Percentiles rank a stretch among this genome's conserved stretches.
These are phyloP conservation scores for Suillus ampliporus DNA, from an alignment of 768 basidiomycete species.

Conservation along the genomic window DNA sequence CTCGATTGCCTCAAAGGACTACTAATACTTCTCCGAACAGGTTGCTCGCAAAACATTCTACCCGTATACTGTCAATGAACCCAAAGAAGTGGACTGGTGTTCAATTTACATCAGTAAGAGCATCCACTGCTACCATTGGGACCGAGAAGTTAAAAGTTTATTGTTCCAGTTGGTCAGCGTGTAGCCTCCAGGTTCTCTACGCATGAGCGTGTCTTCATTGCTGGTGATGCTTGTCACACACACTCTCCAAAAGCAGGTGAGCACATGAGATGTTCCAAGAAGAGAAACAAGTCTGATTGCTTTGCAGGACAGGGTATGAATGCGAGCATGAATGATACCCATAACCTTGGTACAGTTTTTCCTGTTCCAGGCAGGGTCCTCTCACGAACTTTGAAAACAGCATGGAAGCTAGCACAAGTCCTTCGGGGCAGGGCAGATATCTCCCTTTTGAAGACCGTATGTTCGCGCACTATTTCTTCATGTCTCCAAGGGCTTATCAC, in stretches of 20 bases:
- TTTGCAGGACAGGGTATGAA: slow-evolving; percentile 76
- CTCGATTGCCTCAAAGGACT: not conserved
- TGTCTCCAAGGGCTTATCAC: not conserved
- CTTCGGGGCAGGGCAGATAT: slow-evolving; percentile 46
- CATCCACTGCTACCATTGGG: not conserved
- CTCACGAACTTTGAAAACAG: slow-evolving; percentile 21
- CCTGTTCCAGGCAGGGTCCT: not conserved
- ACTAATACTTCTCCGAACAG: slow-evolving; percentile 33
- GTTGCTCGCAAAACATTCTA: slow-evolving; percentile 59
- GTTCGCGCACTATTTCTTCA: slow-evolving; percentile 14
- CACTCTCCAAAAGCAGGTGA: slow-evolving; percentile 70
- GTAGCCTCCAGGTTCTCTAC: slow-evolving; percentile 68
- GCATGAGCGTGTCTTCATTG: slow-evolving; percentile 74
- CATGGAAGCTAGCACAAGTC: slow-evolving; percentile 55
- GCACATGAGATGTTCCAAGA: slow-evolving; percentile 5
- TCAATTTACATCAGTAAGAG: slow-evolving; percentile 70
- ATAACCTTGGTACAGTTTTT: slow-evolving; percentile 58
- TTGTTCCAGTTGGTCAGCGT: slow-evolving; percentile 67
- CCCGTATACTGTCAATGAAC: slow-evolving; percentile 58
- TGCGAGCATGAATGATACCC: slow-evolving; percentile 76
- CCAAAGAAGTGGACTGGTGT: slow-evolving; percentile 69
- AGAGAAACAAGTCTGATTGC: not conserved
- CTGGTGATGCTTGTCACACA: slow-evolving; percentile 77
- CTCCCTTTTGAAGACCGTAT: slow-evolving; percentile 47
- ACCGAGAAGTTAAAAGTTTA: not conserved